Evolutionary conservation across 2,329 filamentous ascomycete genomes (phyloP), one percentile per base, ranked within the genome.

Genomic region (Didymella exigua): DNA sequence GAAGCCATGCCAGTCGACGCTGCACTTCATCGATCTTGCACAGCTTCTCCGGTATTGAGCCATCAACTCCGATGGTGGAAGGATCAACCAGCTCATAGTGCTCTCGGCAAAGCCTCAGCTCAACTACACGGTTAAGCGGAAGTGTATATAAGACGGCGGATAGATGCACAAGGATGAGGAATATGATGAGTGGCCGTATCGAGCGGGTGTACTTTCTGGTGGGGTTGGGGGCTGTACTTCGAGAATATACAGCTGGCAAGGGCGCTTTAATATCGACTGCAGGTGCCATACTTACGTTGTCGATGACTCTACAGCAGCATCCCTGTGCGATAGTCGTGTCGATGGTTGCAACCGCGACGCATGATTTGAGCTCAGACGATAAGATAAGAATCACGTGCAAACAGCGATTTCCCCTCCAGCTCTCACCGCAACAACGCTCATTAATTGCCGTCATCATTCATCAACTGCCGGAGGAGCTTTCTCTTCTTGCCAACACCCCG

Each of bases 1-100:
- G 80, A 4, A 85, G 74, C 74, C 79, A 78, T 2, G 82, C 84
- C 8, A 86, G 71, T 14, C 73, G 71, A 49, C 78, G 72, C 64
- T 85, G 83, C 5, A 86, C 75, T 11, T 65, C 67, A 52, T 84
- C 77, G 9, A 82, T 65, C 63, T 86, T 86, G 69, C 84, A 86
- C 3, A 83, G 65, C 53, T 76, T 69, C 67, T 86, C 84, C 1
- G 78, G 75, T 1, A 86, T 69, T 19, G 68, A 68, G 4, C 78
- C 79, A 46, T 76, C 74, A 0, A 68, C 38, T 1, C 49, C 58
- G 11, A 78, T 66, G 4, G 60, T 54, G 0, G 71, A 67, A 1
- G 78, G 78, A 9, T 82, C 76, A 3, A 75, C 67, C 7, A 49
- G 58, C 13, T 54, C 54, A 61, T 85, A 86, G 65, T 83, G 78